Conservation (phyloP, 2,329 filamentous ascomycete genomes). For the Calycina herbarum region DNA sequence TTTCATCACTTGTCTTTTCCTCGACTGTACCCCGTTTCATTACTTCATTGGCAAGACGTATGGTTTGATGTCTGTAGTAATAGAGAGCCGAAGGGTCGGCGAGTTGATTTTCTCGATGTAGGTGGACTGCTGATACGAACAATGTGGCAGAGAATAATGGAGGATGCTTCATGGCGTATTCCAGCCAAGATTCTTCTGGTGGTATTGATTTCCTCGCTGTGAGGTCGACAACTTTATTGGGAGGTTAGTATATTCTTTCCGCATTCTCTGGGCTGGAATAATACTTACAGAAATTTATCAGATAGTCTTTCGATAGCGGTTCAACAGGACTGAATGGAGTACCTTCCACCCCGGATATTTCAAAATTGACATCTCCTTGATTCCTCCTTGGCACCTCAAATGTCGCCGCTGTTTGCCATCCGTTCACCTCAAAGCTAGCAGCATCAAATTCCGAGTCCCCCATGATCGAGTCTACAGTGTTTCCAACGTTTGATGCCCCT, state of each 20-base stretch:
- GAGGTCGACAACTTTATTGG: conserved; percentile 13
- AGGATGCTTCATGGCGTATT: conserved; percentile 24
- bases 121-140: conserved; percentile 25
- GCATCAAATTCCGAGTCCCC: background rate
- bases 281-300: conserved; percentile 23
- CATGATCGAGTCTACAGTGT: background rate
- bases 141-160: conserved; percentile 29
- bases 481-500: background rate
- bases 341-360: background rate
- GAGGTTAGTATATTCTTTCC: conserved; percentile 8
- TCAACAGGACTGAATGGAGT: conserved; percentile 16
- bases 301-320: conserved; percentile 18
- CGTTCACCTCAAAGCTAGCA: background rate
- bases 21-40: conserved; percentile 15
- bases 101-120: conserved; percentile 20
- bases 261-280: background rate
- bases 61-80: conserved; percentile 27
- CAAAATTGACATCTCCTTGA: background rate
- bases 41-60: conserved; percentile 26
- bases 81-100: conserved; percentile 17
- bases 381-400: background rate
- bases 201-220: conserved; percentile 8
- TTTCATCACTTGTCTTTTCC: conserved; percentile 26
- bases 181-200: conserved; percentile 22
- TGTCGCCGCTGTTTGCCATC: background rate